Conservation (phyloP, 2,329 filamentous ascomycete species). For the Hypoxylon sp. region DNA sequence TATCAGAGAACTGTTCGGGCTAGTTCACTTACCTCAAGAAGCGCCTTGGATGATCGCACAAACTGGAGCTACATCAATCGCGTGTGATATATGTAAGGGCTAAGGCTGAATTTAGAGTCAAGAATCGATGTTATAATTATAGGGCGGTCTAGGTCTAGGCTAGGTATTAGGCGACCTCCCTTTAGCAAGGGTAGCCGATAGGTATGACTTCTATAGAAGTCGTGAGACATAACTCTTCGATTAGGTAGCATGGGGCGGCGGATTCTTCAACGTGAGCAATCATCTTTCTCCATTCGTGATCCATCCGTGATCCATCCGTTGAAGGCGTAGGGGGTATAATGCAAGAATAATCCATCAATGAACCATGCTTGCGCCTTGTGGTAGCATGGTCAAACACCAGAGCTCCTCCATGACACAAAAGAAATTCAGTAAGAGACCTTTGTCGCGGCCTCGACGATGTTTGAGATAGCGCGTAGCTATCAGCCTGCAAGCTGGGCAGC, state of each 20-base stretch:
- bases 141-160: slow-evolving; percentile 12
- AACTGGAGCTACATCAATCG: neutral
- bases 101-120: neutral
- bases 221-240: slow-evolving; percentile 7
- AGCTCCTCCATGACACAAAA: slow-evolving; percentile 33
- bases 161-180: slow-evolving; percentile 23
- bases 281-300: slow-evolving; percentile 29
- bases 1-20: neutral
- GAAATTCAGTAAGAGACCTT: slow-evolving; percentile 33
- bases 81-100: neutral
- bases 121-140: slow-evolving; percentile 31
- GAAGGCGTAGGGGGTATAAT: slow-evolving; percentile 50
- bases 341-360: slow-evolving; percentile 38
- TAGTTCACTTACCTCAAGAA: neutral
- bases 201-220: slow-evolving; percentile 12
- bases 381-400: slow-evolving; percentile 22
- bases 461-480: slow-evolving; percentile 1
- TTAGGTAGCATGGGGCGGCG: slow-evolving; percentile 26
- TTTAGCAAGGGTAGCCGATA: slow-evolving; percentile 12
- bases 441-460: slow-evolving; percentile 41
- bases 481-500: slow-evolving; percentile 10
- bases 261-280: slow-evolving; percentile 22
- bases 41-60: neutral
- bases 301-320: slow-evolving; percentile 37
- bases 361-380: slow-evolving; percentile 27